Percentiles rank a stretch among this genome's conserved stretches.
Conservation (phyloP, 768 basidiomycete genomes). For the Mycena haematopus region DNA sequence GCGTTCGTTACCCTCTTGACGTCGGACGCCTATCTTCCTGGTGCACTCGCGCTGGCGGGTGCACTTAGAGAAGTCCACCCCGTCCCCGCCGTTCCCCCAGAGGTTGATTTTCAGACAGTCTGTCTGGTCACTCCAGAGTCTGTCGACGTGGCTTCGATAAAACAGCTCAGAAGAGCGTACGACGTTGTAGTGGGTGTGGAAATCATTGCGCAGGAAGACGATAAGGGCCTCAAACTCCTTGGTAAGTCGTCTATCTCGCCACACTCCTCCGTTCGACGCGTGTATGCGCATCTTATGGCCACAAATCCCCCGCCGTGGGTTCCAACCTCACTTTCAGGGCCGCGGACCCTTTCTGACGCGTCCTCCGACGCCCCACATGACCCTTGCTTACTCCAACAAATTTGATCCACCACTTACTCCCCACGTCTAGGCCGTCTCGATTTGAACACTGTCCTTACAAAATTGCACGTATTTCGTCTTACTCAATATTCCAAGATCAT, state of each 20-base stretch:
- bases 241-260: constrained; percentile 59
- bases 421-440: constrained; percentile 83
- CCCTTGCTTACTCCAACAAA: constrained; percentile 13
- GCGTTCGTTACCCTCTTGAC: constrained; percentile 94
- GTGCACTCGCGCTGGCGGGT: constrained; percentile 85
- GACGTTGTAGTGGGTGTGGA: constrained; percentile 93
- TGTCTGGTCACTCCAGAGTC: constrained; percentile 96
- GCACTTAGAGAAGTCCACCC: constrained; percentile 85
- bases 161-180: constrained; percentile 79
- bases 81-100: constrained; percentile 58
- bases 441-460: constrained; percentile 92
- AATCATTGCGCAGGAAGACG: constrained; percentile 74
- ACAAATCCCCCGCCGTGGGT: not conserved
- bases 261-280: constrained; percentile 28
- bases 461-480: constrained; percentile 94
- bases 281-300: constrained; percentile 18
- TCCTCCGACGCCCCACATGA: constrained; percentile 16
- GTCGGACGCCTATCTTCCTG: constrained; percentile 91
- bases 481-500: constrained; percentile 85
- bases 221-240: constrained; percentile 74
- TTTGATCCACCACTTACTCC: constrained; percentile 20
- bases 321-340: constrained; percentile 8
- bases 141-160: constrained; percentile 83
- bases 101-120: constrained; percentile 78
- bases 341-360: constrained; percentile 29